Percentiles rank a stretch among this genome's conserved stretches.
Conservation (phyloP, 225 moss, liverwort and hornwort genomes). For the Bryum argenteum region DNA sequence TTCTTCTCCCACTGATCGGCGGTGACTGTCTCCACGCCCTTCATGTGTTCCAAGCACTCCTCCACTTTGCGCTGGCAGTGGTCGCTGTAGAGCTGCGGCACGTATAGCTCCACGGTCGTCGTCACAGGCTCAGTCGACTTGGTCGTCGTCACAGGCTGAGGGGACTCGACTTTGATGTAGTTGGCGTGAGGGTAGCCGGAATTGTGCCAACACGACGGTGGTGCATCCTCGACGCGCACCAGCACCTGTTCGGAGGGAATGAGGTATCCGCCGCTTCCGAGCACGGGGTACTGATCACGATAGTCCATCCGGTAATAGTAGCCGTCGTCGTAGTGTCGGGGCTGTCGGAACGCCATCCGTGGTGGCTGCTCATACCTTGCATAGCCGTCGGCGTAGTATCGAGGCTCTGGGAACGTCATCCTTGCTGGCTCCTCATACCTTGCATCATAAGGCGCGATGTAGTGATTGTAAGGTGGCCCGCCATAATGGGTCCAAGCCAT, state of each 20-base stretch:
- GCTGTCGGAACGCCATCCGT: not conserved
- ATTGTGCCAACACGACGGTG: not conserved
- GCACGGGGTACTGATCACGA: not conserved
- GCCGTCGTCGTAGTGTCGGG: not conserved
- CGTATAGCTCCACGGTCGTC: conserved; percentile 23
- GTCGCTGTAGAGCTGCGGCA: conserved; percentile 44
- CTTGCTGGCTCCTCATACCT: too few relatives aligned
- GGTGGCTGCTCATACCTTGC: too few relatives aligned
- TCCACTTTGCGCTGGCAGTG: conserved; percentile 20
- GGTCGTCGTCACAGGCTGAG: not conserved
- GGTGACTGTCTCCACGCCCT: conserved; percentile 23
- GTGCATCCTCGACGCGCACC: not conserved
- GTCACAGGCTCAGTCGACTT: too few relatives aligned
- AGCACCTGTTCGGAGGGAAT: not conserved
- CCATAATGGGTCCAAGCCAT: not conserved
- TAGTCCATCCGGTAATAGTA: not conserved
- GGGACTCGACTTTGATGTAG: not conserved
- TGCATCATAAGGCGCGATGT: too few relatives aligned
- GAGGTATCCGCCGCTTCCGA: not conserved
- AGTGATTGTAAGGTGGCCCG: too few relatives aligned
- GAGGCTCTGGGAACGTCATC: too few relatives aligned
- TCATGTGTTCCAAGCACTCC: not conserved
- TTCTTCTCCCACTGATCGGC: conserved; percentile 39
- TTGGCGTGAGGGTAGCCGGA: not conserved
- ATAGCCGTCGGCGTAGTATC: too few relatives aligned